Conservation (phyloP, 352 stramenopile genomes). For the Hyaloperonospora arabidopsidis region DNA sequence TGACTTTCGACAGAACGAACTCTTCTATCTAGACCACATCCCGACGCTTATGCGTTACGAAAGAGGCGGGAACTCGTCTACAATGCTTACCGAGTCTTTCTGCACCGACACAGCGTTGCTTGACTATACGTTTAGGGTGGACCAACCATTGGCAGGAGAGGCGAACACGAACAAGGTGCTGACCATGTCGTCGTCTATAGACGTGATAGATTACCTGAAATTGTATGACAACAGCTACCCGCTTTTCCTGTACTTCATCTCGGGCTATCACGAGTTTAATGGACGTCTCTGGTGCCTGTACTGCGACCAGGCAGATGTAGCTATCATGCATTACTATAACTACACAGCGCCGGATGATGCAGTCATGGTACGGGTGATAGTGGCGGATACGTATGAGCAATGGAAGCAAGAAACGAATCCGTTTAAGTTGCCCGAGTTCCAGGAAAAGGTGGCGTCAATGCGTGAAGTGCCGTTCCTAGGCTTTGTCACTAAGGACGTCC, state of each 20-base stretch:
- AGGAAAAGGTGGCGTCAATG: conserved; percentile 46
- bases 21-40: conserved; percentile 79
- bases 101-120: conserved; percentile 52
- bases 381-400: conserved; percentile 50
- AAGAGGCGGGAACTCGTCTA: conserved; percentile 59
- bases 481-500: conserved; percentile 49
- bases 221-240: conserved; percentile 66
- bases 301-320: conserved; percentile 62
- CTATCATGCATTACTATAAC: conserved; percentile 77
- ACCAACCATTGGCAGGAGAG: conserved; percentile 34
- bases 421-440: conserved; percentile 59
- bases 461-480: conserved; percentile 59
- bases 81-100: conserved; percentile 66
- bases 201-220: conserved; percentile 45
- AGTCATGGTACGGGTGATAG: conserved; percentile 48
- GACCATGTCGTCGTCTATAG: conserved; percentile 36
- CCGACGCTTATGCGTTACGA: conserved; percentile 71
- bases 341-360: conserved; percentile 52
- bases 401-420: conserved; percentile 80
- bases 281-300: conserved; percentile 73
- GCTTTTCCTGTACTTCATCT: conserved; percentile 75
- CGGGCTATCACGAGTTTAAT: conserved; percentile 64
- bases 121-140: conserved; percentile 59
- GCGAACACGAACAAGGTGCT: conserved; percentile 58
- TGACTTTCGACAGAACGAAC: conserved; percentile 69